phyloP scores from a whole-genome alignment of 257 asterid genomes.

The Salvia rosmarinus region DNA sequence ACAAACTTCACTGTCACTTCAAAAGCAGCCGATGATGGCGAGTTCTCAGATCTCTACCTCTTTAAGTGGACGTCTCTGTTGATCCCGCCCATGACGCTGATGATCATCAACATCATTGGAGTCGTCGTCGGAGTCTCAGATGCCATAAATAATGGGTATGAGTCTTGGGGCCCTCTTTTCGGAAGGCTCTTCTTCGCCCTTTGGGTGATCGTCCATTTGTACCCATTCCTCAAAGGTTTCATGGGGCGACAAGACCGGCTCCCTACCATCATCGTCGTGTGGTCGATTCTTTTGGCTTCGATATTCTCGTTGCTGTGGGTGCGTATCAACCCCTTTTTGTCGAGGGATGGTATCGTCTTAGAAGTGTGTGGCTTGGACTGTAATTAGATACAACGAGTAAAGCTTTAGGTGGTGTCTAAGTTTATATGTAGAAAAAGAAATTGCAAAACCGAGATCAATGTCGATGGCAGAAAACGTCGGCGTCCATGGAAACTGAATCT shows the following conservation, averaged over 20 bases:
- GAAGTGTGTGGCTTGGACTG: constrained; percentile 97
- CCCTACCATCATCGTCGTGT: constrained; percentile 88
- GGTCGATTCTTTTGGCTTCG: constrained; percentile 96
- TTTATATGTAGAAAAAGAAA: constrained; percentile 43
- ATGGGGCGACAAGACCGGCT: constrained; percentile 83
- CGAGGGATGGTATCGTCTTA: constrained; percentile 64
- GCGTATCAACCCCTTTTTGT: constrained; percentile 78
- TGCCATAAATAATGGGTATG: constrained; percentile 89
- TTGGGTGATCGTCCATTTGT: constrained; percentile 91
- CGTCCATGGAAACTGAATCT: neutral
- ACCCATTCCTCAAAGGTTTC: constrained; percentile 97
- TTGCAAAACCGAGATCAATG: constrained; percentile 30
- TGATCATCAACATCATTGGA: constrained; percentile 84
- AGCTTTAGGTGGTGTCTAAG: constrained; percentile 38
- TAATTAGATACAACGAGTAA: constrained; percentile 46
- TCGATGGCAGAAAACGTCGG: constrained; percentile 33
- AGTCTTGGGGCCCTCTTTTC: constrained; percentile 94
- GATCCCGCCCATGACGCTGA: constrained; percentile 85
- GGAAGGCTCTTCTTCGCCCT: constrained; percentile 93
- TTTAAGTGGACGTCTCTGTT: constrained; percentile 94
- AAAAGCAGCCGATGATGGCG: constrained; percentile 96
- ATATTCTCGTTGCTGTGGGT: constrained; percentile 91
- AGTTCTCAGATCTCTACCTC: constrained; percentile 79
- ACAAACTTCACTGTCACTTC: constrained; percentile 96
- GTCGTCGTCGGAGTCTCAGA: constrained; percentile 82